Base-by-base conservation (phyloP, 1,284 basidiomycete species). In the Papiliotrema flavescens region DNA sequence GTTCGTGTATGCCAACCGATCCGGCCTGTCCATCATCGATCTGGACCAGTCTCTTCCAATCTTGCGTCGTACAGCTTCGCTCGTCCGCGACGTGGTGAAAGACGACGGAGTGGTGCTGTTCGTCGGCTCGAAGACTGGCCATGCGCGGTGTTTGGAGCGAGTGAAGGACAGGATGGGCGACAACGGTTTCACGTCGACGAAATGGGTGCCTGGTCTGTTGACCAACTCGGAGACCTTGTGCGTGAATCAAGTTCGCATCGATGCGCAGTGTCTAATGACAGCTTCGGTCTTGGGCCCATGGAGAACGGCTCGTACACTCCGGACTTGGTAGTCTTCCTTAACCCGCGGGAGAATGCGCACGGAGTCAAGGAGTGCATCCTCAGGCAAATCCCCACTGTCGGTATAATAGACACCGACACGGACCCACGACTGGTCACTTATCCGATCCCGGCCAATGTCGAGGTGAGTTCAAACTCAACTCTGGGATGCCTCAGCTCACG, bases 371-470 rank as follows among this genome's bases (percentile, higher is more conserved):
- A 95, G 79, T 91, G 89, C 67, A 88, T 88, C 6, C 80, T 86
- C 48, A 82, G 86, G 59, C 86, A 91, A 67, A 83, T 94, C 48
- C 91, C 91, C 0, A 94, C 91, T 0, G 83, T 94, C 60, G 91
- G 86, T 26, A 86, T 98, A 60, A 84, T 94, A 56, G 96, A 99
- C 77, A 90, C 92, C 26, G 92, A 99, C 73, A 89, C 87, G 39
- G 96, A 99, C 76, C 96, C 96, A 5, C 85, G 96, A 19, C 81
- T 93, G 36, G 94, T 98, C 56, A 98, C 97, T 81, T 98, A 98
- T 76, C 88, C 96, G 35, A 97, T 99, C 67, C 95, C 94, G 1
- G 94, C 91, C 37, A 99, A 98, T 76, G 63, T 70, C 56, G 95
- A 98, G 78, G 95, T 98, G 77, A 90, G 86, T 62, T 14, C 28